These are phyloP conservation scores for Claviceps paspali DNA, from an alignment of 2,329 filamentous ascomycete genomes.

Conservation along the genomic window DNA sequence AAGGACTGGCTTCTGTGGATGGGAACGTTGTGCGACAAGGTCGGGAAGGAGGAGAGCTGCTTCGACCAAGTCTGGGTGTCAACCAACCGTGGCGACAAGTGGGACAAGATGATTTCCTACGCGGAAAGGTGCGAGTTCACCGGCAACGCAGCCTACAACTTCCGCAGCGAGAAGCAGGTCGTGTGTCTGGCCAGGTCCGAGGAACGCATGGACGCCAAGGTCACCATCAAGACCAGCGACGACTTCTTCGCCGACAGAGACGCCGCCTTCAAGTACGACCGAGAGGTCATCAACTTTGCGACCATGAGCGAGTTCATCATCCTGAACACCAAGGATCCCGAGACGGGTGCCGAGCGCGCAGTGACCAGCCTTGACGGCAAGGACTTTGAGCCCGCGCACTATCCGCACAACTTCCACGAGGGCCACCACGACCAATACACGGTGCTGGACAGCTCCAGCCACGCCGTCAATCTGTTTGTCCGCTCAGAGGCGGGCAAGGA, in stretches of 20 bases:
- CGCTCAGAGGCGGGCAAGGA: constrained; percentile 53
- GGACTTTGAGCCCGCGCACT: constrained; percentile 67
- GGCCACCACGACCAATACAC: constrained; percentile 74
- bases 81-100: constrained; percentile 64
- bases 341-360: constrained; percentile 54
- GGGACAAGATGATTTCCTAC: constrained; percentile 59
- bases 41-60: constrained; percentile 39
- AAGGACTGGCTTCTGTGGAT: constrained; percentile 90
- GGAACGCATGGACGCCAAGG: constrained; percentile 42
- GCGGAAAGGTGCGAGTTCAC: constrained; percentile 81
- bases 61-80: constrained; percentile 62
- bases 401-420: constrained; percentile 73
- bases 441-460: constrained; percentile 84
- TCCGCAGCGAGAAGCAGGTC: constrained; percentile 38
- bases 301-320: constrained; percentile 97
- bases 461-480: constrained; percentile 88
- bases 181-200: constrained; percentile 42
- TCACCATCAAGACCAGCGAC: constrained; percentile 61
- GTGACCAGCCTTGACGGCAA: constrained; percentile 75
- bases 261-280: constrained; percentile 30
- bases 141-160: constrained; percentile 41
- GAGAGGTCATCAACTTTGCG: constrained; percentile 63
- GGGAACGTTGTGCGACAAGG: constrained; percentile 52
- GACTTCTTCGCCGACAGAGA: constrained; percentile 59
- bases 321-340: constrained; percentile 59